Evolutionary conservation across 1,284 basidiomycete species (phyloP).

Genomic region (Grifola frondosa): DNA sequence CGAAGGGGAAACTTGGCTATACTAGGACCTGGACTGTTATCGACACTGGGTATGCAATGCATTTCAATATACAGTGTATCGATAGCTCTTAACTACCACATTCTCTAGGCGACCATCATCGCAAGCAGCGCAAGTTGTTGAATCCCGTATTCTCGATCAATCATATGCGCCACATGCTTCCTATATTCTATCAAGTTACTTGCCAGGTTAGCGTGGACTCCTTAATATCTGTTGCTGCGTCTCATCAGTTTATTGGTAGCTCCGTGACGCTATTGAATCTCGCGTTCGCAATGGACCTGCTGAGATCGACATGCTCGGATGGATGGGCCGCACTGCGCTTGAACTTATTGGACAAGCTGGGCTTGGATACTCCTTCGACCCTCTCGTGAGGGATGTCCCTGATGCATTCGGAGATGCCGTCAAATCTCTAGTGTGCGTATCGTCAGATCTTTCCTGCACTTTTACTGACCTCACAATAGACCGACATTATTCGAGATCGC

Average conservation of each 20-base stretch:
- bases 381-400: conserved; percentile 22
- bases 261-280: conserved; percentile 16
- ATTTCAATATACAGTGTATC: no score
- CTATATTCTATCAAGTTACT: conserved; percentile 7
- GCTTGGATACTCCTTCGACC: conserved; percentile 43
- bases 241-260: no score
- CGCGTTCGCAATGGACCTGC: conserved; percentile 30
- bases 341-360: conserved; percentile 36
- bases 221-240: no score
- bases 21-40: conserved; percentile 20
- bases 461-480: no score
- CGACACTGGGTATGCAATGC: conserved; percentile 13
- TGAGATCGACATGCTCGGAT: conserved; percentile 28
- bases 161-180: conserved; percentile 12
- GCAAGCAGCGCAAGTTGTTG: conserved; percentile 10
- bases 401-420: conserved; percentile 23
- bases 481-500: conserved; percentile 1
- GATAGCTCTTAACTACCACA: no score
- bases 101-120: conserved; percentile 6
- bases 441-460: no score
- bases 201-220: conserved; percentile 7
- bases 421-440: conserved; percentile 21
- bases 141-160: conserved; percentile 12
- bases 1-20: conserved; percentile 10
- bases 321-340: conserved; percentile 38